Conservation (phyloP, 805 yeast genomes). For the Metschnikowia proteae region DNA sequence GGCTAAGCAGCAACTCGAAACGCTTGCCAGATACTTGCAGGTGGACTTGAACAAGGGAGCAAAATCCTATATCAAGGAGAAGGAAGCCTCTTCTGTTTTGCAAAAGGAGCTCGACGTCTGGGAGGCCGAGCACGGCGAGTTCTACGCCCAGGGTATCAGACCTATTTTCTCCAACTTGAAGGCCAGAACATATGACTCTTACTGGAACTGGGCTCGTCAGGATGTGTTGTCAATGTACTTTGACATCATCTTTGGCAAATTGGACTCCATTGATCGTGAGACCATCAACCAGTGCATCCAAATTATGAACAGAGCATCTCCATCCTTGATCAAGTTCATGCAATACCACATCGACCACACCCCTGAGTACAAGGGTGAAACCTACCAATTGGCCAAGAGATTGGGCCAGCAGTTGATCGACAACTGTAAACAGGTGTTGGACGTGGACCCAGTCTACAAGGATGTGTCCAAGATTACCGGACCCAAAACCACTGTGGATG, state of each 20-base stretch:
- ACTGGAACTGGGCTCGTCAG: conserved; percentile 99
- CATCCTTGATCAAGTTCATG: conserved; percentile 91
- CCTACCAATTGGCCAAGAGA: conserved; percentile 83
- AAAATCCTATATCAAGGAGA: conserved; percentile 74
- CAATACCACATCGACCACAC: conserved; percentile 83
- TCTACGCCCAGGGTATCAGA: conserved; percentile 84
- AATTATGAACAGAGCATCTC: conserved; percentile 96
- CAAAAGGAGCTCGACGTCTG: conserved; percentile 90
- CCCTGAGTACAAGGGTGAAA: conserved; percentile 82
- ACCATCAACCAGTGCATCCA: conserved; percentile 94
- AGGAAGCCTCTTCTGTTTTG: conserved; percentile 76
- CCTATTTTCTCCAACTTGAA: conserved; percentile 89
- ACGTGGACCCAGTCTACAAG: conserved; percentile 86
- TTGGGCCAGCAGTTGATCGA: conserved; percentile 93
- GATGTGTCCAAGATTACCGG: conserved; percentile 94
- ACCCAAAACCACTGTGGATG: conserved; percentile 84
- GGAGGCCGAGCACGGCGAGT: conserved; percentile 83
- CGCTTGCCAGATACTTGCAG: conserved; percentile 90
- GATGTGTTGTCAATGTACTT: conserved; percentile 90
- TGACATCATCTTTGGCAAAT: conserved; percentile 92
- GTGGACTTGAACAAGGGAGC: conserved; percentile 90
- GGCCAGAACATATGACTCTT: conserved; percentile 94
- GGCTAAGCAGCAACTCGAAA: conserved; percentile 80
- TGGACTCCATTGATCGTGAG: conserved; percentile 89
- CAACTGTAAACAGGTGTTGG: conserved; percentile 84